Conservation (phyloP, 306 rosid species). For the Inga leiocalycina region DNA sequence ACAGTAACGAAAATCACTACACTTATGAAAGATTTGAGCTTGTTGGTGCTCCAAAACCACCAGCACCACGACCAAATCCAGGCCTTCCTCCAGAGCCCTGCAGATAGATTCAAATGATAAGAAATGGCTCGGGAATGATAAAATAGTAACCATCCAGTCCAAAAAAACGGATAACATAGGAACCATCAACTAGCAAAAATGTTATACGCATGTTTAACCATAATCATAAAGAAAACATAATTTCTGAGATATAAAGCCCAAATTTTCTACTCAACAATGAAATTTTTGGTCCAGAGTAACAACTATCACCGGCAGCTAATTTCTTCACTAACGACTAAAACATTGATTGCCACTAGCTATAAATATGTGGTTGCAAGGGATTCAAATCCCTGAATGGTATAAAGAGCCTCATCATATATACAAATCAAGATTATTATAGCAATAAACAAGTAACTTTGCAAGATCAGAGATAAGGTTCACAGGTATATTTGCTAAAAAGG, state of each 20-base stretch:
- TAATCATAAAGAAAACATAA: background rate
- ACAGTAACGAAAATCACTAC: background rate
- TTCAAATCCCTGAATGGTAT: background rate
- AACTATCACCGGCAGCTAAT: background rate
- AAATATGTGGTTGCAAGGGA: background rate
- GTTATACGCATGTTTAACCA: background rate
- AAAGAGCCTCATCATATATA: background rate
- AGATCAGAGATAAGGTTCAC: background rate
- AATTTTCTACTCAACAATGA: background rate
- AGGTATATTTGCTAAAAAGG: background rate
- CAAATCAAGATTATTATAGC: background rate
- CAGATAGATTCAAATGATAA: background rate
- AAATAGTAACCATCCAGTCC: background rate
- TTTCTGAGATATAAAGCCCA: background rate
- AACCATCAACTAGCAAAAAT: background rate
- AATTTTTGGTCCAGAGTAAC: background rate
- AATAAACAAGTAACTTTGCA: background rate
- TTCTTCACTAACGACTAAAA: background rate
- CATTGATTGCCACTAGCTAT: background rate
- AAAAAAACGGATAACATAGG: background rate
- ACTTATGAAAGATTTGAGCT: slow-evolving; percentile 39
- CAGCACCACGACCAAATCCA: slow-evolving; percentile 82
- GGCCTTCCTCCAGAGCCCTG: slow-evolving; percentile 81
- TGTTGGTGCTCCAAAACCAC: slow-evolving; percentile 55
- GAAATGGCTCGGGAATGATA: background rate